phyloP scores from a whole-genome alignment of 257 asterid species.

The Perilla frutescens region DNA sequence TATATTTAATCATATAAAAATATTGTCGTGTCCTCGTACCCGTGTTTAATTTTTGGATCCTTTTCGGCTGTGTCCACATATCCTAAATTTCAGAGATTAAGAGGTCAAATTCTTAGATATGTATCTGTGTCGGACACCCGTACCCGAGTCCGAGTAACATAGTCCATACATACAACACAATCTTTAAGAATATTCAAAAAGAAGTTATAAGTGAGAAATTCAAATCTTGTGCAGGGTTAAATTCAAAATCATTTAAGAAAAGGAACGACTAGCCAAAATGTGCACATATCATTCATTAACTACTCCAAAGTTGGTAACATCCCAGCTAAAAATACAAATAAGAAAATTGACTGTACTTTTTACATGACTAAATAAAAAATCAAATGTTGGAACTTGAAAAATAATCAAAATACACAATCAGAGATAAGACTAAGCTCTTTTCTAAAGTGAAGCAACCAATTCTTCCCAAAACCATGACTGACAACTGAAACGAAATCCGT shows the following conservation, averaged over 20 bases:
- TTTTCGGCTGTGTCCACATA: no score
- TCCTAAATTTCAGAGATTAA: no score
- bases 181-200: neutral
- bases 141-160: no score
- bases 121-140: no score
- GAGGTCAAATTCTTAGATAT: no score
- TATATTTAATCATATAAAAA: no score
- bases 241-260: neutral
- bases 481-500: conserved; percentile 6
- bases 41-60: no score
- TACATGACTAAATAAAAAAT: neutral
- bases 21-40: no score
- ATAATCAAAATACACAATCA: conserved; percentile 8
- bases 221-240: neutral
- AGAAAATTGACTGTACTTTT: neutral
- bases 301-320: neutral
- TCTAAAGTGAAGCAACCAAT: neutral
- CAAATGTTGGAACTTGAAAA: neutral
- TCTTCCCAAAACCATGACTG: conserved; percentile 5
- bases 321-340: neutral
- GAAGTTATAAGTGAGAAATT: neutral
- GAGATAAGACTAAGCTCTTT: conserved; percentile 1
- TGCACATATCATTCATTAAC: neutral
- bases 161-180: conserved; percentile 13
- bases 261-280: neutral